Base-by-base conservation (phyloP, 2,329 filamentous ascomycete genomes). In the Knufia fluminis region DNA sequence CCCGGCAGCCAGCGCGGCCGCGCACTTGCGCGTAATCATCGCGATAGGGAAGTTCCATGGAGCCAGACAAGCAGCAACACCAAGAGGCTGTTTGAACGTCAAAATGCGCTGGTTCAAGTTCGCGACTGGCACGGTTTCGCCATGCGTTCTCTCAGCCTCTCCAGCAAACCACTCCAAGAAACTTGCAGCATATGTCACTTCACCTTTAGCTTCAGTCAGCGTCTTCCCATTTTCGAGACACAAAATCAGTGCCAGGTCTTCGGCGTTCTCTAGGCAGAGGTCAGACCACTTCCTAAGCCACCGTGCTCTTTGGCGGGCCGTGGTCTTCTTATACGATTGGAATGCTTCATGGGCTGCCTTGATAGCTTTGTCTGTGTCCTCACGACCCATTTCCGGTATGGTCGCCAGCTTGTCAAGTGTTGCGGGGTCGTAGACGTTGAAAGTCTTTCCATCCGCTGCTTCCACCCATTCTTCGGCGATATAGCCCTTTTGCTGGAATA, bases 11-110 rank as follows among this genome's bases (percentile, higher is more conserved):
- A 69, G 57, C 1, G 67, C 66, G 19, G 64, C 60, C 10, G 57
- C 63, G 9, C 61, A 60, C 42, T 67, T 66, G 8, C 64, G 56
- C 26, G 63, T 57, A 56, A 86, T 79, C 83, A 87, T 87, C 44
- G 83, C 83, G 2, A 82, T 79, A 10, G 84, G 84, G 61, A 94
- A 94, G 69, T 94, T 94, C 88, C 87, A 92, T 66, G 88, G 88
- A 8, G 86, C 89, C 54, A 94, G 87, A 45, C 92, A 71, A 2
- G 83, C 87, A 61, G 83, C 86, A 12, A 94, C 87, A 47, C 87
- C 88, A 14, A 94, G 79, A 0, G 88, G 87, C 67, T 94, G 85
- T 68, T 86, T 89, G 62, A 87, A 69, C 0, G 86, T 92, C 57
- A 83, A 78, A 16, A 92, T 79, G 48, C 87, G 76, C 66, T 91